A percentile compares a stretch with the other conserved stretches of the same genome.
These are phyloP conservation scores for Vitis hybrid DNA, from an alignment of 177 flowering plant species.

Conservation along the genomic window DNA sequence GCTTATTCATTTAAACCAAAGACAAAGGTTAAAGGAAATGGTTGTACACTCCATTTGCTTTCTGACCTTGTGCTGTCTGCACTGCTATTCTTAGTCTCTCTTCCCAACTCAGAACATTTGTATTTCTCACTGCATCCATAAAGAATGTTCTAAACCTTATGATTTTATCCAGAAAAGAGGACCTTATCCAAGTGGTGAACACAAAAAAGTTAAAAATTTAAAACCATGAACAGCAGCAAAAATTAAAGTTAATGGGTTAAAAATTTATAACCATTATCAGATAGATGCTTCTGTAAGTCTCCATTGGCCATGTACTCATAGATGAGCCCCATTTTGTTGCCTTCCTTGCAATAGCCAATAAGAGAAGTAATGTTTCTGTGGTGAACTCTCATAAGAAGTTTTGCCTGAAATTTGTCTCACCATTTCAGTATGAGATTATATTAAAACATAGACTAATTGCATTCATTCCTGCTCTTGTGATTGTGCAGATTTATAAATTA, in stretches of 20 bases:
- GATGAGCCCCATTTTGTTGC: slow-evolving; percentile 26
- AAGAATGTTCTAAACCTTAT: too few relatives aligned
- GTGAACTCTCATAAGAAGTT: slow-evolving; percentile 26
- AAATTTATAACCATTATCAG: slow-evolving; percentile 10
- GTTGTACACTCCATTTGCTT: neutral
- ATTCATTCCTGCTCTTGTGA: neutral
- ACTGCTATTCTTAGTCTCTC: slow-evolving; percentile 7
- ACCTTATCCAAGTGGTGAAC: too few relatives aligned
- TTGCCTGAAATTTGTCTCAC: slow-evolving; percentile 16
- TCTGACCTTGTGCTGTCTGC: slow-evolving; percentile 14
- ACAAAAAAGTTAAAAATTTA: too few relatives aligned
- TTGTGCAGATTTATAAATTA: neutral
- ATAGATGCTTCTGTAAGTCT: slow-evolving; percentile 13
- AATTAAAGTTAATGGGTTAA: neutral
- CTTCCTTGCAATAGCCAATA: slow-evolving; percentile 33
- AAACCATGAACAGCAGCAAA: too few relatives aligned
- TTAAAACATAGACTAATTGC: too few relatives aligned
- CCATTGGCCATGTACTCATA: slow-evolving; percentile 41
- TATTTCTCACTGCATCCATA: neutral
- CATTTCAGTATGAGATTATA: too few relatives aligned
- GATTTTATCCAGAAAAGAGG: neutral
- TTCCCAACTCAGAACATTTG: slow-evolving; percentile 6
- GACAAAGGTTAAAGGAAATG: neutral
- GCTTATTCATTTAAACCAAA: too few relatives aligned
- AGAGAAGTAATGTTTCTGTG: slow-evolving; percentile 28